Conservation (phyloP, 805 yeast species). For the Metahyphopichia silvanorum region DNA sequence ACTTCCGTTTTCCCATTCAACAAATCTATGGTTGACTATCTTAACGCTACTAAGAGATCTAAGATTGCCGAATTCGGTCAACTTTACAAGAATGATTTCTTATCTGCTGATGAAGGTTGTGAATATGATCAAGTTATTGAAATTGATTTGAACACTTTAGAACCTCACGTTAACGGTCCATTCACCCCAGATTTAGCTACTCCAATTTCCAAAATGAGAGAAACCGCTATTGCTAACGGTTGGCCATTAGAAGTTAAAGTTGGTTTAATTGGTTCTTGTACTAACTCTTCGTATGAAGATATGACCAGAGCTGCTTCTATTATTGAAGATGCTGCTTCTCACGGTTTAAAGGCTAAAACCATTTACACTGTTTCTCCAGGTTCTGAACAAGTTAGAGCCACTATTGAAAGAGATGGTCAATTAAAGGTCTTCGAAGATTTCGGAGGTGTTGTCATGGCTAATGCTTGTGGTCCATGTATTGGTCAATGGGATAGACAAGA, state of each 20-base stretch:
- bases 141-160: constrained; percentile 82
- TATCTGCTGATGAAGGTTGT: constrained; percentile 88
- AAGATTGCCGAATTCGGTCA: constrained; percentile 81
- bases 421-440: constrained; percentile 82
- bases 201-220: constrained; percentile 84
- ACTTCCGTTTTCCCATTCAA: constrained; percentile 97
- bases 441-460: constrained; percentile 93
- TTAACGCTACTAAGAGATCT: constrained; percentile 81
- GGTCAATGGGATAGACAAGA: constrained; percentile 99
- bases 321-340: constrained; percentile 84
- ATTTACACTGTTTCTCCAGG: constrained; percentile 96
- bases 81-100: constrained; percentile 57
- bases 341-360: constrained; percentile 88
- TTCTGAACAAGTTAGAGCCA: constrained; percentile 97
- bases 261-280: constrained; percentile 97
- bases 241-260: constrained; percentile 95
- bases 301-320: constrained; percentile 96
- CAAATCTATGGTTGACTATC: constrained; percentile 82
- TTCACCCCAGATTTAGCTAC: constrained; percentile 98
- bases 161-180: constrained; percentile 97
- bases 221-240: constrained; percentile 74
- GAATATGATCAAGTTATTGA: constrained; percentile 93
- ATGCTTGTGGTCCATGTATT: constrained; percentile 99
- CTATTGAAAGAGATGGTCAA: constrained; percentile 95
- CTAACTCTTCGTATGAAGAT: constrained; percentile 97